These are phyloP conservation scores for Hypoxylon fragiforme DNA, from an alignment of 495 filamentous ascomycete species.

Conservation along the genomic window DNA sequence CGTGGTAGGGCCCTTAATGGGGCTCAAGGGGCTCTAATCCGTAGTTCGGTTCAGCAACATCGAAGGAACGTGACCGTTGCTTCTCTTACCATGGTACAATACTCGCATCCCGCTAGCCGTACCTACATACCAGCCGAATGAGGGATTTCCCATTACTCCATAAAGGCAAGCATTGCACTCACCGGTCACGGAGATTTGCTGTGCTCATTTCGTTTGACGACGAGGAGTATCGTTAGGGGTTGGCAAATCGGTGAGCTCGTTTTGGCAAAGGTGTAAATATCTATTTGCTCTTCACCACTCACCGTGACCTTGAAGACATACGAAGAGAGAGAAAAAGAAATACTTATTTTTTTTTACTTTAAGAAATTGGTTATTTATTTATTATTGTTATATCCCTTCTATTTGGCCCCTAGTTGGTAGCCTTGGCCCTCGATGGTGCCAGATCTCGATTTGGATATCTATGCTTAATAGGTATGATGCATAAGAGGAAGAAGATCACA, in stretches of 20 bases:
- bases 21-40: conserved; percentile 31
- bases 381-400: background rate
- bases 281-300: conserved; percentile 24
- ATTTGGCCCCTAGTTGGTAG: background rate
- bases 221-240: conserved; percentile 7
- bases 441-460: conserved; percentile 24
- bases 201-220: conserved; percentile 9
- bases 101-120: too few relatives aligned
- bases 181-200: conserved; percentile 18
- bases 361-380: background rate
- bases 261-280: conserved; percentile 28
- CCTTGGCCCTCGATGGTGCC: conserved; percentile 4
- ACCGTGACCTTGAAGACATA: conserved; percentile 2
- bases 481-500: conserved; percentile 14
- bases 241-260: conserved; percentile 26
- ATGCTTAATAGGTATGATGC: conserved; percentile 19
- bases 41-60: conserved; percentile 28
- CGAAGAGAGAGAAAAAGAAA: background rate
- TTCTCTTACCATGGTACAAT: conserved; percentile 27
- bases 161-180: conserved; percentile 17
- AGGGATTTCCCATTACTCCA: conserved; percentile 27
- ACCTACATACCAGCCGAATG: conserved; percentile 18
- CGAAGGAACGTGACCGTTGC: conserved; percentile 28
- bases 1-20: background rate
- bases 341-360: conserved; percentile 4